Evolutionary conservation across 176 grass and related monocot genomes (phyloP), one percentile per base, ranked within the genome.

Genomic region (Metroxylon sagu): DNA sequence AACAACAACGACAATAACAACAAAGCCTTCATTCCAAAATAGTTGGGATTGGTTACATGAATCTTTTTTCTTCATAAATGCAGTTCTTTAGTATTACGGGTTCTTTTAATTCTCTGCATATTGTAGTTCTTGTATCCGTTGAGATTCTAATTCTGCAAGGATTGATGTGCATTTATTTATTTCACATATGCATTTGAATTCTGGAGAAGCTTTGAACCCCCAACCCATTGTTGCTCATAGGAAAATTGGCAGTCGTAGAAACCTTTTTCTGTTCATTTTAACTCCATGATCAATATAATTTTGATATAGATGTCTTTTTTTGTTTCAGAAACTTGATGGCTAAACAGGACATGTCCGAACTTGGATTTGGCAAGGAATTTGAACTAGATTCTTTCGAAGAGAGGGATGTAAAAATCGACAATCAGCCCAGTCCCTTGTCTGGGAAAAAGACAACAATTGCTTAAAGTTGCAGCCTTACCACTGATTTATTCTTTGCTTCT

Each of bases 291-390:
- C 10, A 39, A 39, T 35, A 25, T 74, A 63, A 58, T 54, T 14
- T 25, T 8, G 12, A 43, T 43, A 2, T 14, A 43, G 35, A 12
- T 28, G 14, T 23, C n/a, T 25, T 14, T 62, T 16, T 35, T 76
- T 16, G 4, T 55, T 64, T 0, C 71, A 85, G 86, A 82, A 89
- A 89, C 25, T 60, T 85, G 78, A 89, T 89, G 86, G 86, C 86
- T 28, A 89, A 89, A 65, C 82, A 85, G 62, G 78, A 89, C 52
- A 81, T 85, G 63, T 85, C 86, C 18, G 81, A 89, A 54, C 86
- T 85, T 78, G 86, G 86, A 3, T 89, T 89, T 68, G 70, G 67
- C 12, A 78, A 75, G 56, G 21, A 29, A 35, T 61, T 56, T 3
- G 43, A 48, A 62, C 14, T 17, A 48, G 50, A 70, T 29, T 29